phyloP scores from a whole-genome alignment of 2,329 filamentous ascomycete species.

The Penicillium rolfsii region DNA sequence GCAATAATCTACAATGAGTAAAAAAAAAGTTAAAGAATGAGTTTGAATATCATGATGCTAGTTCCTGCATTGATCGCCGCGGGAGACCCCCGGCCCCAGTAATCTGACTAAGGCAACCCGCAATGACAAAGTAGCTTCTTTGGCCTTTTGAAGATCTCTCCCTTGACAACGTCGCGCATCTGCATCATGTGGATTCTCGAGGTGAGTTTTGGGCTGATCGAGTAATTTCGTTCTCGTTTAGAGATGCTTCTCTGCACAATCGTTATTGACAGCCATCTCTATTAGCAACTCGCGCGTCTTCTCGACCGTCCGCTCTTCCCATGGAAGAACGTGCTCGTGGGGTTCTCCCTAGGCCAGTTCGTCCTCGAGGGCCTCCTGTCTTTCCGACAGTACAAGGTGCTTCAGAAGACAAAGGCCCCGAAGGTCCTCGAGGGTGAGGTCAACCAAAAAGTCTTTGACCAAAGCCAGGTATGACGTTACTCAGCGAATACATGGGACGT shows the following conservation, averaged over 20 bases:
- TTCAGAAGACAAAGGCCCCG: conserved; percentile 78
- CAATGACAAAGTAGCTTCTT: conserved; percentile 31
- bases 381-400: conserved; percentile 83
- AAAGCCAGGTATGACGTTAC: conserved; percentile 68
- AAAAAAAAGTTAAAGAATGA: neutral
- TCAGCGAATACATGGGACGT: neutral
- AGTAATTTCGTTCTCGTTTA: neutral
- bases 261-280: conserved; percentile 14
- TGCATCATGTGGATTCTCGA: conserved; percentile 27
- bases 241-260: conserved; percentile 3
- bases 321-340: conserved; percentile 95
- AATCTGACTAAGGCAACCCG: conserved; percentile 32
- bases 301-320: conserved; percentile 92
- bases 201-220: conserved; percentile 10
- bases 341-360: conserved; percentile 91
- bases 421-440: conserved; percentile 88
- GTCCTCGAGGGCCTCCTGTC: conserved; percentile 88
- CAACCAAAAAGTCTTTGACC: conserved; percentile 87
- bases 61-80: conserved; percentile 8
- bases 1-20: neutral
- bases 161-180: conserved; percentile 17
- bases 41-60: neutral
- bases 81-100: neutral
- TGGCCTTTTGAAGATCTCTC: conserved; percentile 8
- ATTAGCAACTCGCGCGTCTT: conserved; percentile 72